Conservation (phyloP, 352 stramenopile genomes). For the Globisporangium emineosum region DNA sequence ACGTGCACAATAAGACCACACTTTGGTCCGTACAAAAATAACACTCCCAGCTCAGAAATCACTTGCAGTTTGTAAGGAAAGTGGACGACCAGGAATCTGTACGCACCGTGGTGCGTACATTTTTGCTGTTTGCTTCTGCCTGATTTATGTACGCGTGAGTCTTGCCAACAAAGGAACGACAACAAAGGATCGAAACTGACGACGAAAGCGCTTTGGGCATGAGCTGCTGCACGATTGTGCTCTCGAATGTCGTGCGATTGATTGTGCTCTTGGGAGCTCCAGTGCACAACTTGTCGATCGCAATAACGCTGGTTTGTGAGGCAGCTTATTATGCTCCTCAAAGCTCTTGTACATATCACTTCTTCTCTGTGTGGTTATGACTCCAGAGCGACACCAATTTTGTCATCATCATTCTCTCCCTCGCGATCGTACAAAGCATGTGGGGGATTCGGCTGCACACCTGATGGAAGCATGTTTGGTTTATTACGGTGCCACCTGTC, state of each 20-base stretch:
- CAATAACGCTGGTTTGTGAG: neutral
- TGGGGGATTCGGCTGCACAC: neutral
- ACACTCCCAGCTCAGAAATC: neutral
- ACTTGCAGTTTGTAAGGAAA: slow-evolving; percentile 33
- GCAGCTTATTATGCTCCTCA: neutral
- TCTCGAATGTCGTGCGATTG: neutral
- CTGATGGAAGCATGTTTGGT: too few species aligned
- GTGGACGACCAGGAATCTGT: slow-evolving; percentile 14
- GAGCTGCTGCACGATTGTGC: neutral
- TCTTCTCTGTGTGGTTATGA: too few species aligned
- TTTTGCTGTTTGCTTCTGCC: slow-evolving; percentile 1
- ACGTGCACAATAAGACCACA: neutral
- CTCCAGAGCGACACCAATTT: too few species aligned
- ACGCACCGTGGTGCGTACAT: slow-evolving; percentile 14
- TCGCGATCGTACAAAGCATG: neutral
- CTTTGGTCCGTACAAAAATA: slow-evolving; percentile 21
- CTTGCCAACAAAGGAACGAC: too few species aligned
- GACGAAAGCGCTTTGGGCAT: too few species aligned
- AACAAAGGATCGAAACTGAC: neutral
- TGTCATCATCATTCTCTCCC: neutral
- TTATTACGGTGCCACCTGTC: too few species aligned
- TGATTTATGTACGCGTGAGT: neutral
- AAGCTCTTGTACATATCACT: neutral
- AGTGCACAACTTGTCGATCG: neutral
- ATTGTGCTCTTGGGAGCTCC: neutral